Conservation (phyloP, 2,329 filamentous ascomycete species). For the Colletotrichum musicola region DNA sequence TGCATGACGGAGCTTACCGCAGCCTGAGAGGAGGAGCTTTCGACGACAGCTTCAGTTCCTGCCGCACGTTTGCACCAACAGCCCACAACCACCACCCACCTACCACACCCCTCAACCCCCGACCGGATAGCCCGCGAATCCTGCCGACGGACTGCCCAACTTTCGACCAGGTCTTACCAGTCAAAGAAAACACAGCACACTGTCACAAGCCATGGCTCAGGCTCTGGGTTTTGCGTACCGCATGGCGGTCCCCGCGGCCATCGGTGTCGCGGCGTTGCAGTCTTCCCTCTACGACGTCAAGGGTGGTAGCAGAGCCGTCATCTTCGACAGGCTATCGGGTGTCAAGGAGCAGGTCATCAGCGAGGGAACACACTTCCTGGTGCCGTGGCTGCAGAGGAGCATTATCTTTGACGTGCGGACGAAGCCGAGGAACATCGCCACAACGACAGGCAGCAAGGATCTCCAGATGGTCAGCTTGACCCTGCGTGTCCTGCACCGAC, state of each 20-base stretch:
- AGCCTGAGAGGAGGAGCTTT: slow-evolving; percentile 32
- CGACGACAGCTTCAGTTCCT: slow-evolving; percentile 32
- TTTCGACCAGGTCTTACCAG: not conserved
- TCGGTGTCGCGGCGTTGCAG: slow-evolving; percentile 76
- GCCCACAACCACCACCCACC: slow-evolving; percentile 4
- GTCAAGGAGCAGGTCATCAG: slow-evolving; percentile 94
- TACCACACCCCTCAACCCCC: slow-evolving; percentile 3
- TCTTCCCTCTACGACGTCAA: slow-evolving; percentile 96
- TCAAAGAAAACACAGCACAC: not conserved
- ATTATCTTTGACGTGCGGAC: slow-evolving; percentile 98
- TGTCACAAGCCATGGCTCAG: slow-evolving; percentile 55
- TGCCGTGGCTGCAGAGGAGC: slow-evolving; percentile 95
- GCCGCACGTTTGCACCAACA: slow-evolving; percentile 3
- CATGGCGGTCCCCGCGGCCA: slow-evolving; percentile 78
- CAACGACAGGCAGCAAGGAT: slow-evolving; percentile 98
- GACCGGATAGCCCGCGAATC: slow-evolving; percentile 32
- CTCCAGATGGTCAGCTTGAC: slow-evolving; percentile 99
- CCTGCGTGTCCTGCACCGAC: slow-evolving; percentile 92
- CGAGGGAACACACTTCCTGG: slow-evolving; percentile 95
- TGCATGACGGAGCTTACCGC: slow-evolving; percentile 39
- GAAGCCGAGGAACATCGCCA: slow-evolving; percentile 96
- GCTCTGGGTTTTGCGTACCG: slow-evolving; percentile 73
- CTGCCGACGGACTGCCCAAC: not conserved
- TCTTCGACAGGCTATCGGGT: slow-evolving; percentile 93
- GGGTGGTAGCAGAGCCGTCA: slow-evolving; percentile 93